Base-by-base conservation (phyloP, 2,329 filamentous ascomycete species). In the Nothomitra cinnamomea region DNA sequence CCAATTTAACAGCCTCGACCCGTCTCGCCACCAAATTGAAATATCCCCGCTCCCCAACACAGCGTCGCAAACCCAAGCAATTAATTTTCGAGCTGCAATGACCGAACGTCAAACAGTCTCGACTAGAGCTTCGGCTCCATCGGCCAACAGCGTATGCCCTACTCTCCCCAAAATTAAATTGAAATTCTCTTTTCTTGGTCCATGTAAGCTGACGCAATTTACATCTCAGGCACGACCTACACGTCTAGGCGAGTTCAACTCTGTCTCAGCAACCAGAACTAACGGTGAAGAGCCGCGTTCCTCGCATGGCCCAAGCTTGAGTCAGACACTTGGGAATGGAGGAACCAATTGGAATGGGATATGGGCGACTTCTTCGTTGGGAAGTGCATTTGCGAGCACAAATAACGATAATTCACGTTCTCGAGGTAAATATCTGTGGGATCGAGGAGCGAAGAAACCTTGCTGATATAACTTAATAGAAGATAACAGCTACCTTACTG, bases 401-500 rank as follows among this genome's bases (percentile, higher is more conserved):
- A 53, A 53, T 17, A 36, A 32, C 19, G 41, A 53, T 19, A 36
- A 13, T 35, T 24, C 49, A 24, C 48, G 43, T 25, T 10, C 52
- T n/a, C 36, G 25, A 8, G 32, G 38, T 52, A 21, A 54, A 24
- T 12, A 17, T 35, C 8, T 32, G 19, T 19, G 19, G 21, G 24
- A 32, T 52, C 8, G n/a, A 15, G n/a, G 43, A 22, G 8, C 22
- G 22, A 10, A 51, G 21, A 22, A 6, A 19, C 17, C 12, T 10
- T 52, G 15, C 36, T 52, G 7, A 52, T 41, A 19, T 41, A 24
- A 36, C 36, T 17, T 8, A 28, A 28, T 24, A 53, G 52, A 55
- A 24, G 53, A 54, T 24, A 41, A 22, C 22, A 41, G 17, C 22
- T 53, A 38, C 50, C 61, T 63, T 57, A 59, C 61, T 54, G 58